Evolutionary conservation across 208 protist species (phyloP), one percentile per base, ranked within the genome.

Genomic region (Crithidia acanthocephali): DNA sequence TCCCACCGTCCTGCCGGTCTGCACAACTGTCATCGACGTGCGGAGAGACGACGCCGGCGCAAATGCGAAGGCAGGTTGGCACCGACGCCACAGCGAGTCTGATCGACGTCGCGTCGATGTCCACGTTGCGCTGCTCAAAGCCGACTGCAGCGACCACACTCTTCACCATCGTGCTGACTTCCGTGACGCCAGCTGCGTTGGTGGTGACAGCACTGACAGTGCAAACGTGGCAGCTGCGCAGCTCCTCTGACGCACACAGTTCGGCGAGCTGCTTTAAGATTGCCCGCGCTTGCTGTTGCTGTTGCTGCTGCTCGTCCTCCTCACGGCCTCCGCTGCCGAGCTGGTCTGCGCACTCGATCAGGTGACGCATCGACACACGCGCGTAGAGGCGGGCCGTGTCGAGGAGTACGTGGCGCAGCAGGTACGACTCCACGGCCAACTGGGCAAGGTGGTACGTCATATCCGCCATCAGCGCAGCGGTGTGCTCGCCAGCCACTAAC

Each of bases 371-470:
- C 15, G 75, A 73, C 11, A 87, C 66, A 18, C 60, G 68, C 25
- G 74, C 58, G 57, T 81, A 77, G 32, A 81, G 35, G 58, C 70
- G 78, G 33, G 83, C 81, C 32, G 81, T 23, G 44, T 86, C 80
- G 1, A 78, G 51, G 23, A 89, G 32, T 0, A 86, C 66, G 75
- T 87, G 81, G 7, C 68, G 75, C 13, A 67, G 62, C 61, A 87
- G 61, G 48, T 62, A 50, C 32, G 25, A 2, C 16, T 40, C 16
- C 37, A 66, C 59, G 6, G 66, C 60, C n/a, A n/a, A 30, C 52
- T 33, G 57, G 18, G 74, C 78, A 13, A 72, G 10, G 33, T 25
- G 25, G 45, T 64, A 22, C 1, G 74, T 69, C 60, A 68, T 50
- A 25, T 75, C 76, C 15, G 37, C 44, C 10, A 57, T 52, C 20